Base-by-base conservation (phyloP, 768 basidiomycete genomes). In the Fistulinella prunicolor region DNA sequence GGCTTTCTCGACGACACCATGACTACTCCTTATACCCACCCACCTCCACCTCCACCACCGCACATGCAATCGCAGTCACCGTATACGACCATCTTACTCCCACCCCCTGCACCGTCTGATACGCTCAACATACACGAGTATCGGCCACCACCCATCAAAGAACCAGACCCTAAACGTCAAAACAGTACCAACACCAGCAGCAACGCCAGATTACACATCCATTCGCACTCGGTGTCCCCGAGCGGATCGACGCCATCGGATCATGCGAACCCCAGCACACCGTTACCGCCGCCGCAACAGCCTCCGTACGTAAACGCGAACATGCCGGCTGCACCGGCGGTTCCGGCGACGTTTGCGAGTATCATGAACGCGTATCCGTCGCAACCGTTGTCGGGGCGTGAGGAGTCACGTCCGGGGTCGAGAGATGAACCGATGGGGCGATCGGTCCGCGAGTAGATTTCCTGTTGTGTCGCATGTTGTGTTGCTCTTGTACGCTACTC, bases 351-450 rank as follows among this genome's bases (percentile, higher is more conserved):
- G 44, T 79, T 85, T 60, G 85, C 82, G 28, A 81, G 77, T 50
- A 83, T 86, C 53, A 81, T 86, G 82, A 79, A 82, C 55, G 82
- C 83, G n/a, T 85, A 83, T 61, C 74, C 81, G 9, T 62, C 69
- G 1, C 63, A 65, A 24, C 52, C 56, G 16, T 52, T 60, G 13
- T 28, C 26, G 17, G 48, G 30, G 10, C 61, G 56, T 16, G 65
- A 55, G 9, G 58, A 57, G 24, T 62, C 63, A 14, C 64, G 61
- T 42, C 58, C 65, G 8, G 57, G 54, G 7, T 61, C 63, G 24
- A 59, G 66, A 42, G 66, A 67, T 2, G 44, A 59, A 37, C 44
- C 52, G 43, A 55, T 46, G 37, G 46, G 57, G 29, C 51, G 46
- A 22, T 28, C 47, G 36, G 36, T 42, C 29, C 57, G 60, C 21